These are phyloP conservation scores for Ophiobolus disseminans DNA, from an alignment of 2,329 filamentous ascomycete genomes.

Conservation along the genomic window DNA sequence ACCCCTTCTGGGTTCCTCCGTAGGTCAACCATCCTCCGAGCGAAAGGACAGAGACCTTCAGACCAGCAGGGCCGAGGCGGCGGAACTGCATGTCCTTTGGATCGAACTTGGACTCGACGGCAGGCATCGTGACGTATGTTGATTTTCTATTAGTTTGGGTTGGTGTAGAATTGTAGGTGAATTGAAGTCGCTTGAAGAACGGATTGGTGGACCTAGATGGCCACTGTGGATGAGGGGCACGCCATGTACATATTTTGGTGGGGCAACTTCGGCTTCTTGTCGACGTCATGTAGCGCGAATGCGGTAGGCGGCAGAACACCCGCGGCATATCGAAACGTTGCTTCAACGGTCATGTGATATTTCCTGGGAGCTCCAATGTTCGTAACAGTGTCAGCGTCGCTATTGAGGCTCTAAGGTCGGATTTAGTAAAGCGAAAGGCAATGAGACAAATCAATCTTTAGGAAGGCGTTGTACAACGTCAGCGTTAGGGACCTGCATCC, in stretches of 20 bases:
- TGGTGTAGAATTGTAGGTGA: conserved; percentile 26
- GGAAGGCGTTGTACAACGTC: no score
- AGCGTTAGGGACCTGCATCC: no score
- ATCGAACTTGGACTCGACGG: conserved; percentile 57
- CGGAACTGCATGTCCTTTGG: conserved; percentile 57
- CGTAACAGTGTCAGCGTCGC: no score
- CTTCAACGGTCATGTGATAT: neutral
- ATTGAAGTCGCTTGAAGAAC: conserved; percentile 10
- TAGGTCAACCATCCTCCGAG: conserved; percentile 57
- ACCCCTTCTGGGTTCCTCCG: conserved; percentile 56
- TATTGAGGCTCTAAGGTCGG: no score
- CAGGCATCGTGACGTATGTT: conserved; percentile 35
- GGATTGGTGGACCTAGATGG: neutral
- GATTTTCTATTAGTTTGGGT: neutral
- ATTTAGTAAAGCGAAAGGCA: no score
- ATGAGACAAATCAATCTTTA: no score
- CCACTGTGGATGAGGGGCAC: conserved; percentile 22
- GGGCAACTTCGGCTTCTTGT: conserved; percentile 9
- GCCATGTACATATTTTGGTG: conserved; percentile 5
- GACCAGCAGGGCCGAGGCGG: conserved; percentile 52
- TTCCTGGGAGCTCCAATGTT: neutral
- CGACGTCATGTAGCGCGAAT: conserved; percentile 13
- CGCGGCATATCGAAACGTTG: neutral
- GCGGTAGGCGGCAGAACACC: neutral
- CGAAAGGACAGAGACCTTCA: conserved; percentile 61